phyloP scores from a whole-genome alignment of 768 basidiomycete genomes.

The Erythrobasidium yunnanense region DNA sequence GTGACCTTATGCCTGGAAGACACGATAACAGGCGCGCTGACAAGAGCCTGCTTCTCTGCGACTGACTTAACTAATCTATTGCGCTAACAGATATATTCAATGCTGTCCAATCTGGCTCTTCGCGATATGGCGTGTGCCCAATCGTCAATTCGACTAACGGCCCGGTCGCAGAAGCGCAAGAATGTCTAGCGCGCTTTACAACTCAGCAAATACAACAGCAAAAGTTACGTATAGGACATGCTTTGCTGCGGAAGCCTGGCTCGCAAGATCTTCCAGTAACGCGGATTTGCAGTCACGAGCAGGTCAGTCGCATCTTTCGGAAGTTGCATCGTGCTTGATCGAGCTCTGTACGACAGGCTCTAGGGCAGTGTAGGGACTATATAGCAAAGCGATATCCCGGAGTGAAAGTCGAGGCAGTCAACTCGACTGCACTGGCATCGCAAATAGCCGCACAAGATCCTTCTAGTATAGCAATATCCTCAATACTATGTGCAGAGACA shows the following conservation, averaged over 20 bases:
- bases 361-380: conserved; percentile 35
- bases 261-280: neutral
- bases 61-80: neutral
- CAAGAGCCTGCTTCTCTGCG: neutral
- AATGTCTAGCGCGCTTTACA: conserved; percentile 21
- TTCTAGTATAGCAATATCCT: conserved; percentile 33
- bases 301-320: conserved; percentile 25
- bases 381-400: conserved; percentile 23
- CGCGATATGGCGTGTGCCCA: conserved; percentile 31
- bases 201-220: conserved; percentile 18
- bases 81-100: conserved; percentile 30
- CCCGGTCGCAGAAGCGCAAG: conserved; percentile 31
- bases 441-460: conserved; percentile 16
- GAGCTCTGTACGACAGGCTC: conserved; percentile 6
- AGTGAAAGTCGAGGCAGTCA: conserved; percentile 22
- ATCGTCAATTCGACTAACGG: conserved; percentile 38
- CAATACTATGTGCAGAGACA: conserved; percentile 34
- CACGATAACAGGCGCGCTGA: conserved; percentile 28
- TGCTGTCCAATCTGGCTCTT: neutral
- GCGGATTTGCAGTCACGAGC: conserved; percentile 37
- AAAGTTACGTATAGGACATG: conserved; percentile 33
- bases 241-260: conserved; percentile 21
- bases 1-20: conserved; percentile 24
- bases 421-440: conserved; percentile 34
- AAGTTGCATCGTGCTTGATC: neutral